These are phyloP conservation scores for Citrus maxima DNA, from an alignment of 345 rosid species.

Conservation along the genomic window DNA sequence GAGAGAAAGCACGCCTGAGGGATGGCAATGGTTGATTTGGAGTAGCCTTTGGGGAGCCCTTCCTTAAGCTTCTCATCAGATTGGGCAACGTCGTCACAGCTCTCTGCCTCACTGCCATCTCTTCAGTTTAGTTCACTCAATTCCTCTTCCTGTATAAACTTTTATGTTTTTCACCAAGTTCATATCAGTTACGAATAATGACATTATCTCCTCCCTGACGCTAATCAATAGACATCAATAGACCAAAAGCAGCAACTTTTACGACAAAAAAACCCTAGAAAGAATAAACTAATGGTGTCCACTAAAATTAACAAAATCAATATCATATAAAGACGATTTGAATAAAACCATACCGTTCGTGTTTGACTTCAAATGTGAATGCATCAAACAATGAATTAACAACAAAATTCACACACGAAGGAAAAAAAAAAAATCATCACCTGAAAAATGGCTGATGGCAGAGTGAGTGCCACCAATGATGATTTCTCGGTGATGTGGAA, in stretches of 20 bases:
- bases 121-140: not conserved
- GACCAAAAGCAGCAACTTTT: not conserved
- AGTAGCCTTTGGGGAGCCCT: conserved; percentile 23
- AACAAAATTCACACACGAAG: not conserved
- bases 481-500: not conserved
- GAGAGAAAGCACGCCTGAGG: conserved; percentile 82
- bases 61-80: conserved; percentile 44
- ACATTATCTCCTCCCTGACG: not conserved
- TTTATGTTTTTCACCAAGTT: not conserved
- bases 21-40: conserved; percentile 48
- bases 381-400: not conserved
- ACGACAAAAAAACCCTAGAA: not conserved
- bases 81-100: conserved; percentile 48
- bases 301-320: not conserved
- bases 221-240: not conserved
- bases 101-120: conserved; percentile 57
- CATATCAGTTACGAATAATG: not conserved
- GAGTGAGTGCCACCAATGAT: not conserved
- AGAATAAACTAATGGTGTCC: not conserved
- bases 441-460: not conserved
- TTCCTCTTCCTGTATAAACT: not conserved
- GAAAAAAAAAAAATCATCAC: not conserved
- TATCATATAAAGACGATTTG: not conserved
- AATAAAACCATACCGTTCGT: not conserved
- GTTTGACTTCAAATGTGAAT: not conserved